Base-by-base conservation (phyloP, 2,329 filamentous ascomycete genomes). In the Calycina herbarum region DNA sequence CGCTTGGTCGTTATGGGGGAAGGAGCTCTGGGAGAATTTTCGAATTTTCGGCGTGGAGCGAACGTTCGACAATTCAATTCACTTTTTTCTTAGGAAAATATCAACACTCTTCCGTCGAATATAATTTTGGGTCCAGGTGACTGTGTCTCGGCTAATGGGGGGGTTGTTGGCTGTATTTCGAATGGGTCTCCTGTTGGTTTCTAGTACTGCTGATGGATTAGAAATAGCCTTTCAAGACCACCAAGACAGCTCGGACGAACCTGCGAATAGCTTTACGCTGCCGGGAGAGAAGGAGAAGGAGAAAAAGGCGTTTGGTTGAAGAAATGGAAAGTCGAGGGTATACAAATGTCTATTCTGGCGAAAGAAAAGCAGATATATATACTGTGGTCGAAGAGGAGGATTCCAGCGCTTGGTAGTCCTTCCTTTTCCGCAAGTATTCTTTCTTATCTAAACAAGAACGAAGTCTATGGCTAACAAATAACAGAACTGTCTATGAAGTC, bases 331-430 rank as follows among this genome's bases (percentile, higher is more conserved):
- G 42, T 40, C 8, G 35, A 38, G 38, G 11, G 56, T 45, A 59
- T 38, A 27, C 38, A 62, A 29, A 10, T 42, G 51, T 42, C n/a
- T 54, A 24, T 57, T 57, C 61, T 42, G 51, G 51, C 51, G 20
- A 62, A 57, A 31, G 56, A 24, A 63, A 63, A 48, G 56, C 62
- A 63, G 35, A 63, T 59, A 48, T 38, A 59, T 56, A 56, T 56
- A 62, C 35, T 42, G 58, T 54, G 57, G 31, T 61, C 62, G 45
- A 65, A 63, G 33, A 51, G 66, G 57, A 66, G 66, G 69, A 70
- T 71, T 71, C 70, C 73, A 75, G 73, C 73, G 72, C 73, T 75
- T 74, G 72, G 73, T 74, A 57, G 72, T 72, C 67, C 72, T 64
- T 66, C 45, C 63, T 66, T 63, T 65, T 61, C 27, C 56, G 61